These are phyloP conservation scores for Colletotrichum ledebouriae DNA, from an alignment of 2,329 filamentous ascomycete species.

Conservation along the genomic window DNA sequence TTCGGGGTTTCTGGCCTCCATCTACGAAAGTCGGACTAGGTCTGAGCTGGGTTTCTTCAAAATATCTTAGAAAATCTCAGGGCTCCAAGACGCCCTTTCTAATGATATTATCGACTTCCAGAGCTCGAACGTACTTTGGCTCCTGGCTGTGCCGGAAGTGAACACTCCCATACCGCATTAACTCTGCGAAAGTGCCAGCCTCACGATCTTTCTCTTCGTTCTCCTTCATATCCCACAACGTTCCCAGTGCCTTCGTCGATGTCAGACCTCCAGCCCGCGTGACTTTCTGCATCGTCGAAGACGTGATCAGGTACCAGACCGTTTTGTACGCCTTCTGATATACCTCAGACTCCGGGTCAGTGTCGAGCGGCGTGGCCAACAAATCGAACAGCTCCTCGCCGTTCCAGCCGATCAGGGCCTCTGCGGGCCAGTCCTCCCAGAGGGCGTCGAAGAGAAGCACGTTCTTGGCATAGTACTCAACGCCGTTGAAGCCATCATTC, in stretches of 20 bases:
- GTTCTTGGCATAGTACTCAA: constrained; percentile 43
- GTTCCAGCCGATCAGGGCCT: constrained; percentile 26
- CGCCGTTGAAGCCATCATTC: constrained; percentile 45
- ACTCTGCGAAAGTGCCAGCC: constrained; percentile 28
- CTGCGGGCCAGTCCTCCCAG: constrained; percentile 13
- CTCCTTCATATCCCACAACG: constrained; percentile 27
- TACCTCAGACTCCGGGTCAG: constrained; percentile 20
- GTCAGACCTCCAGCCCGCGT: constrained; percentile 18
- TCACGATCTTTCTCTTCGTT: constrained; percentile 17
- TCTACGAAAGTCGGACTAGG: too few species aligned
- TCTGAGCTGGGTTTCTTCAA: too few species aligned
- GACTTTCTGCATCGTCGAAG: constrained; percentile 30
- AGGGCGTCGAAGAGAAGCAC: constrained; percentile 24
- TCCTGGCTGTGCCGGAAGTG: constrained; percentile 24
- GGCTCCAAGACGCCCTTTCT: constrained; percentile 6
- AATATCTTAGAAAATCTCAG: background rate
- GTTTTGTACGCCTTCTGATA: constrained; percentile 21
- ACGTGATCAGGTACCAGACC: constrained; percentile 23
- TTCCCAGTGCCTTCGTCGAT: constrained; percentile 10
- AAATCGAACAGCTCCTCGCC: constrained; percentile 27
- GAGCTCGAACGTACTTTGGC: background rate
- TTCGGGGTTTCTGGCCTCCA: too few species aligned
- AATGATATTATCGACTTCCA: background rate
- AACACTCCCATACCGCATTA: constrained; percentile 19
- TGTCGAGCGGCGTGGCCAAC: constrained; percentile 7